Evolutionary conservation across 768 basidiomycete species (phyloP).

Genomic region (Tulasnella sp.): DNA sequence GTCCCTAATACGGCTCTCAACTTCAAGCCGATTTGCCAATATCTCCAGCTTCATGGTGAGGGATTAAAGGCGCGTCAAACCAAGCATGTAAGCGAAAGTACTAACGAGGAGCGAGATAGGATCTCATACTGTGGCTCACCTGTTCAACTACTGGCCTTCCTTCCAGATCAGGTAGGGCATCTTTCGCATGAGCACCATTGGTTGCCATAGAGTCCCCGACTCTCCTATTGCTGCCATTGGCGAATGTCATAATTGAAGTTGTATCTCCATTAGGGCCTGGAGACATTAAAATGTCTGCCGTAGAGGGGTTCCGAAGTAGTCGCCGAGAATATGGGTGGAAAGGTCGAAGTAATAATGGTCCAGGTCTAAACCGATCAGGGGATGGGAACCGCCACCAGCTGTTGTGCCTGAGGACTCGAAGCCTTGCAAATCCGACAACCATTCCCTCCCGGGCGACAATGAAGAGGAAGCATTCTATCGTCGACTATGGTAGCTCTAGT

Average conservation of each 20-base stretch:
- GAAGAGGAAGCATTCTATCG: slow-evolving; percentile 20
- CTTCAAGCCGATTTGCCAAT: slow-evolving; percentile 54
- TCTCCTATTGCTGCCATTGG: background rate
- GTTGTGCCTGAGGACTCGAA: too few species aligned
- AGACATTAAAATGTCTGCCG: background rate
- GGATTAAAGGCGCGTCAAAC: background rate
- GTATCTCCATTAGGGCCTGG: background rate
- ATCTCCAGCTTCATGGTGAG: slow-evolving; percentile 48
- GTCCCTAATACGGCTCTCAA: slow-evolving; percentile 77
- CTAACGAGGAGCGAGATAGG: too few species aligned
- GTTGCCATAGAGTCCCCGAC: background rate
- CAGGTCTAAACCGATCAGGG: too few species aligned
- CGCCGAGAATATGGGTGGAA: too few species aligned
- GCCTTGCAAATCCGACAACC: too few species aligned
- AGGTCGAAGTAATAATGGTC: too few species aligned
- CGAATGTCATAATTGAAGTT: background rate
- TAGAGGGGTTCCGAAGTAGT: too few species aligned
- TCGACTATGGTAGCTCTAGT: slow-evolving; percentile 43
- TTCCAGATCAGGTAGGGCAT: slow-evolving; percentile 34
- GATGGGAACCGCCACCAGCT: too few species aligned
- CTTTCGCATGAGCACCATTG: background rate
- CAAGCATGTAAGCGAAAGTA: background rate
- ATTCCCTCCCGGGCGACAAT: background rate
- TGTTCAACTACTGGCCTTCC: slow-evolving; percentile 38
- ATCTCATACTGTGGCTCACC: slow-evolving; percentile 17